Evolutionary conservation across 441 rosid species (phyloP).

Genomic region (Euphorbia schlechtendalii): DNA sequence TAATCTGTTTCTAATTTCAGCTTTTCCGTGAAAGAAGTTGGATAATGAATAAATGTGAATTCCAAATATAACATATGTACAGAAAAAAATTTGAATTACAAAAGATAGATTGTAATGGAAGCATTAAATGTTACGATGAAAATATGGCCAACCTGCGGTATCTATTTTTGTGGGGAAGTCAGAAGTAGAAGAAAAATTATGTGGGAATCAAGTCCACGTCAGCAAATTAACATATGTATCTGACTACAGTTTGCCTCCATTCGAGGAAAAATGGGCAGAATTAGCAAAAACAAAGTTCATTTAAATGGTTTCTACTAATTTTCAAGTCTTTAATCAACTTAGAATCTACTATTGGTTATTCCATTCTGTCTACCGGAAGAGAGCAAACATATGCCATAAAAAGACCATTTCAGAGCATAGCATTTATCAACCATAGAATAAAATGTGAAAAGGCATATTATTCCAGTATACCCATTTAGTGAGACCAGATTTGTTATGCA

Average conservation of each 20-base stretch:
- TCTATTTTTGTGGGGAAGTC: neutral
- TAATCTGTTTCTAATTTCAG: neutral
- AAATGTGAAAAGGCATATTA: no score
- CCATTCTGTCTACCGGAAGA: neutral
- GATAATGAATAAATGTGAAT: neutral
- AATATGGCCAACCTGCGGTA: no score
- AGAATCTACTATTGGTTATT: neutral
- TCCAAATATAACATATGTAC: neutral
- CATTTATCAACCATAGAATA: neutral
- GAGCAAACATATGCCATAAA: neutral
- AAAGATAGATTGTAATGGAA: no score
- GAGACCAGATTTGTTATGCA: neutral
- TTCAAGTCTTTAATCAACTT: neutral
- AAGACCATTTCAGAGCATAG: neutral
- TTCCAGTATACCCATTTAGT: no score
- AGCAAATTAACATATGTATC: neutral
- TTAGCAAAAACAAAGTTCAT: neutral
- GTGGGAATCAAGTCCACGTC: neutral
- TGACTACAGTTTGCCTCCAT: neutral
- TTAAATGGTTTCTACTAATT: neutral
- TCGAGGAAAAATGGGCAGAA: neutral
- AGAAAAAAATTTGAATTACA: no score
- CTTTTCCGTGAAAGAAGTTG: neutral
- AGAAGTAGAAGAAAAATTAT: no score
- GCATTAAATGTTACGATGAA: no score